Evolutionary conservation across 805 yeast genomes (phyloP).

Genomic region (Cyberlindnera mycetangii): DNA sequence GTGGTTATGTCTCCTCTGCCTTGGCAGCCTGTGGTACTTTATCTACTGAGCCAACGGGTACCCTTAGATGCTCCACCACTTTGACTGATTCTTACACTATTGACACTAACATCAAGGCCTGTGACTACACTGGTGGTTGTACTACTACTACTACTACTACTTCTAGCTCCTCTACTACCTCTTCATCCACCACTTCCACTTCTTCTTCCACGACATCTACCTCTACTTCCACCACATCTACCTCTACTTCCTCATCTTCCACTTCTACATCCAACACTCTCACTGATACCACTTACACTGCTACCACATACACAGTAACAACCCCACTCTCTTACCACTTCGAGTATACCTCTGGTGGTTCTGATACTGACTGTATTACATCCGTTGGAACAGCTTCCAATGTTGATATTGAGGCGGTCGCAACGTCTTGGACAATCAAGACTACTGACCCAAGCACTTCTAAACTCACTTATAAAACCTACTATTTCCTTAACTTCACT

Average conservation of each 20-base stretch:
- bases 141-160: conserved; percentile 25
- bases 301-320: conserved; percentile 14
- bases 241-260: conserved; percentile 1
- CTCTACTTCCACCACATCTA: conserved; percentile 5
- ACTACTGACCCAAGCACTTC: neutral
- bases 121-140: neutral
- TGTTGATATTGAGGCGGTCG: conserved; percentile 1
- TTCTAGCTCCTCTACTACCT: conserved; percentile 28
- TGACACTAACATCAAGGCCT: neutral
- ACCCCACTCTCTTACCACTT: conserved; percentile 11
- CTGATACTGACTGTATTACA: conserved; percentile 14
- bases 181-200: conserved; percentile 4
- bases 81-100: conserved; percentile 9
- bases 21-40: neutral
- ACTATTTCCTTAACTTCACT: conserved; percentile 19
- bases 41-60: conserved; percentile 1
- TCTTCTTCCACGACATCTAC: conserved; percentile 1
- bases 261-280: conserved; percentile 5
- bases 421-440: conserved; percentile 11
- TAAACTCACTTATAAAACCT: conserved; percentile 5
- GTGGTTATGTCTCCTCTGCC: conserved; percentile 3
- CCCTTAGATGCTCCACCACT: conserved; percentile 4
- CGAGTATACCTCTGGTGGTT: conserved; percentile 8
- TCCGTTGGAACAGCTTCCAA: neutral
- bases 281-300: conserved; percentile 5